These are phyloP conservation scores for Platanthera guangdongensis DNA, from an alignment of 106 monocot species.

Conservation along the genomic window DNA sequence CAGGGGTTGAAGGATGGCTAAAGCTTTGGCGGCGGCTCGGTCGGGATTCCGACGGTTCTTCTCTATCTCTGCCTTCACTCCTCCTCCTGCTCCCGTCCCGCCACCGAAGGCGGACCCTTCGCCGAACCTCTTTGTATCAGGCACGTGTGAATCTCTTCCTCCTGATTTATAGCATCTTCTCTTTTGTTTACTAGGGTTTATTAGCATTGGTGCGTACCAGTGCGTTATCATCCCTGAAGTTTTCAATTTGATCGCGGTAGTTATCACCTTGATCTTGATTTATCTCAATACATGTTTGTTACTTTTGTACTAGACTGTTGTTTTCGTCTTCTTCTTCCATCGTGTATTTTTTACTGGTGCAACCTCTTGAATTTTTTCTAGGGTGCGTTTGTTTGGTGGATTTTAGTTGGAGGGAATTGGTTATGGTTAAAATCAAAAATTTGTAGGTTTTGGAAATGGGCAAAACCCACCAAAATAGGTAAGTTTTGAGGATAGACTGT, in stretches of 20 bases:
- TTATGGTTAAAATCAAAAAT: too few relatives aligned
- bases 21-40: conserved; percentile 7
- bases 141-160: not conserved
- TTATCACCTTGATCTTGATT: not conserved
- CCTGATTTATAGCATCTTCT: not conserved
- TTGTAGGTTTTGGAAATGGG: too few relatives aligned
- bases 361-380: not conserved
- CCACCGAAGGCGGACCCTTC: conserved; percentile 15
- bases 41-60: conserved; percentile 11
- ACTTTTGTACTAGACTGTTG: not conserved
- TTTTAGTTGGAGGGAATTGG: too few relatives aligned
- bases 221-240: not conserved
- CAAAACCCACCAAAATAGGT: too few relatives aligned
- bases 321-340: not conserved
- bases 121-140: conserved; percentile 22
- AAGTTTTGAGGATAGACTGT: too few relatives aligned
- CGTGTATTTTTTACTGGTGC: not conserved
- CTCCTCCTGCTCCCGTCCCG: conserved; percentile 11
- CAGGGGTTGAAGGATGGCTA: not conserved
- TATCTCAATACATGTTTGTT: not conserved
- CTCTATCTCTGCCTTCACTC: conserved; percentile 16
- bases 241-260: not conserved
- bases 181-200: not conserved
- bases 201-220: not conserved
- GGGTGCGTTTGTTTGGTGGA: too few relatives aligned